Evolutionary conservation across 371 early-diverging fungal genomes (phyloP), one percentile per base, ranked within the genome.

Genomic region (Actinomortierella wolfii): DNA sequence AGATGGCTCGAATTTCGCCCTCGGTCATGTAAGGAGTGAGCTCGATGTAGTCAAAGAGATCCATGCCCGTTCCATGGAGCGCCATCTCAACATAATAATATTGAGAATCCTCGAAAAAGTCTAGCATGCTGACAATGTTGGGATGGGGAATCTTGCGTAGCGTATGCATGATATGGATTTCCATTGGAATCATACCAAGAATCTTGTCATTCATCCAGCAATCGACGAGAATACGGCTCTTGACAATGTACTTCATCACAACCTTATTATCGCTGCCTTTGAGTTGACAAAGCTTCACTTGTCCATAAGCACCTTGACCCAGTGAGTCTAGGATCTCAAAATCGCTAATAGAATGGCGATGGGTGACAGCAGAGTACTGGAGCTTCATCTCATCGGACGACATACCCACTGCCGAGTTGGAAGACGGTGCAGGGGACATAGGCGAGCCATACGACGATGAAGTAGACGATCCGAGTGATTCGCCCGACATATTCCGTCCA

Each of bases 161-260:
- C 18, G 86, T 83, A 57, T 87, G 81, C 60, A 91, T 61, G 40
- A 89, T 87, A 54, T 88, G 86, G 9, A 88, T 86, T 58, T 91
- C 92, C 25, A 82, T 79, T 1, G 92, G 92, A 26, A 91, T 77
- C 59, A 82, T 80, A 7, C 86, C 88, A 52, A 87, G 78, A 39
- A 82, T 67, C 54, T 82, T 78, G 60, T 90, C 89, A 50, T 87
- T 81, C 34, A 79, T 87, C 87, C 92, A 88, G 68, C 87, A 86
- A 40, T 87, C 89, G 9, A 82, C 81, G 46, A 92, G 76, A 41
- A 92, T 86, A n/a, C 84, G 83, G 21, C 86, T 81, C 74, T 89
- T 89, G 76, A 90, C 85, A 34, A 92, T 86, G 70, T 89, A 92
- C 68, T 91, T 91, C 67, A 91, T 80, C 59, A 91, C 91, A 9